Conservation (phyloP, 2,329 filamentous ascomycete genomes). For the Colletotrichum sp. region DNA sequence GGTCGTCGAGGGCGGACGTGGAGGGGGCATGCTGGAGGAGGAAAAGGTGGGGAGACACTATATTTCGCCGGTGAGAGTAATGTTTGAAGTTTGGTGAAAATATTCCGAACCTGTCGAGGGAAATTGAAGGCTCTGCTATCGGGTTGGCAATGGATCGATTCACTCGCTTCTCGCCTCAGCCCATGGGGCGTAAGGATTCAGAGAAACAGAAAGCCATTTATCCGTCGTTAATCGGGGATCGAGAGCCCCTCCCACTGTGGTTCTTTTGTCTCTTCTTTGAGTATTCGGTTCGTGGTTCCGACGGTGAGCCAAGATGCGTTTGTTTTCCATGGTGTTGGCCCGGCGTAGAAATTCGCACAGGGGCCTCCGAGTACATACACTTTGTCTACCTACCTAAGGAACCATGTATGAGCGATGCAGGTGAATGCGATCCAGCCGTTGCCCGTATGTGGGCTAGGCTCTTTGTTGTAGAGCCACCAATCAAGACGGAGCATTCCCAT, state of each 20-base stretch:
- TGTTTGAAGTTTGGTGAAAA: constrained; percentile 16
- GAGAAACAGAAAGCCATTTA: neutral
- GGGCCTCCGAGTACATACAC: neutral
- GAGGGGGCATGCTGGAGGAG: neutral
- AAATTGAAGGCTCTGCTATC: constrained; percentile 16
- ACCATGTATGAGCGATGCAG: neutral
- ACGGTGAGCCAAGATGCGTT: constrained; percentile 1
- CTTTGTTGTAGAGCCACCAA: neutral
- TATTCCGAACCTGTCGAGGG: constrained; percentile 15
- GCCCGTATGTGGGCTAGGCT: neutral
- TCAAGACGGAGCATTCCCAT: neutral
- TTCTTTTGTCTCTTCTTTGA: neutral
- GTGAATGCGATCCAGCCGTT: neutral
- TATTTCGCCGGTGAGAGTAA: constrained; percentile 17
- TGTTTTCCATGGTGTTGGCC: neutral
- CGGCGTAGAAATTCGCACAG: neutral
- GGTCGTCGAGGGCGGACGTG: neutral
- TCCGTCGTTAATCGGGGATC: constrained; percentile 3
- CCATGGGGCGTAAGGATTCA: neutral
- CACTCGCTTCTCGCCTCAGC: neutral
- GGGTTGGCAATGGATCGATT: constrained; percentile 7
- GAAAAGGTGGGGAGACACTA: constrained; percentile 11
- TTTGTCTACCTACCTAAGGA: neutral
- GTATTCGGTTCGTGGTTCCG: constrained; percentile 4
- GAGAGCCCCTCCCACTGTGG: neutral